These are phyloP conservation scores for Lophium mytilinum DNA, from an alignment of 495 filamentous ascomycete genomes.

Conservation along the genomic window DNA sequence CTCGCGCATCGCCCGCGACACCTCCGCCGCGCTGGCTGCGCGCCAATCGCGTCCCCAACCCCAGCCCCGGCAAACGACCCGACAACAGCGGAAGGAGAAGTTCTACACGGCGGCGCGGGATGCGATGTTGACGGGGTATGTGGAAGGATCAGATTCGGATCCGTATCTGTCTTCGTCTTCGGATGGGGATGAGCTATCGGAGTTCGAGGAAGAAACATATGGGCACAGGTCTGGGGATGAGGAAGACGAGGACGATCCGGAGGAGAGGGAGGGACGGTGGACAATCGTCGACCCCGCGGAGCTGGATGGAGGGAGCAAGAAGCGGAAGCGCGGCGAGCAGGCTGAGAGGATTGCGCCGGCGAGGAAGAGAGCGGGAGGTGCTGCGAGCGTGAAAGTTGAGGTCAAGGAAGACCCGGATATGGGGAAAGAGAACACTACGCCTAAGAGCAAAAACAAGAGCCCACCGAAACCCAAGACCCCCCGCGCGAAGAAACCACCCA, in stretches of 20 bases:
- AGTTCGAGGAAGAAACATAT: constrained; percentile 2
- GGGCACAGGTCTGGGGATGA: constrained; percentile 7
- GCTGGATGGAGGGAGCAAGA: not conserved
- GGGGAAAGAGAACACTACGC: not conserved
- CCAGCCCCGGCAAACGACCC: not conserved
- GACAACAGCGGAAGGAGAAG: too few species aligned
- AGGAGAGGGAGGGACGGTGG: constrained; percentile 15
- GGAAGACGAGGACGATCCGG: constrained; percentile 1
- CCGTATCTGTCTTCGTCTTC: too few species aligned
- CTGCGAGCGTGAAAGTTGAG: not conserved
- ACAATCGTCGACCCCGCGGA: too few species aligned
- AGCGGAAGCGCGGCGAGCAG: constrained; percentile 3
- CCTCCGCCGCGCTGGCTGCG: constrained; percentile 44
- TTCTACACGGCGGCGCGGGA: too few species aligned
- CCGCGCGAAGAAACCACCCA: constrained; percentile 36
- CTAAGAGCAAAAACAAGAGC: constrained; percentile 32
- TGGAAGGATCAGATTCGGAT: too few species aligned
- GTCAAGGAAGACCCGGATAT: not conserved
- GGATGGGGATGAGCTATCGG: not conserved
- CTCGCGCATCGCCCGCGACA: constrained; percentile 51
- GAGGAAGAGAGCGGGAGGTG: not conserved
- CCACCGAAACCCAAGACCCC: constrained; percentile 55
- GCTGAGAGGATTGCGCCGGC: constrained; percentile 7
- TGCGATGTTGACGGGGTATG: too few species aligned
- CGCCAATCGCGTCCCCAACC: not conserved